Evolutionary conservation across 768 basidiomycete species (phyloP), one percentile per base, ranked within the genome.

Genomic region (Podaxis sp.): DNA sequence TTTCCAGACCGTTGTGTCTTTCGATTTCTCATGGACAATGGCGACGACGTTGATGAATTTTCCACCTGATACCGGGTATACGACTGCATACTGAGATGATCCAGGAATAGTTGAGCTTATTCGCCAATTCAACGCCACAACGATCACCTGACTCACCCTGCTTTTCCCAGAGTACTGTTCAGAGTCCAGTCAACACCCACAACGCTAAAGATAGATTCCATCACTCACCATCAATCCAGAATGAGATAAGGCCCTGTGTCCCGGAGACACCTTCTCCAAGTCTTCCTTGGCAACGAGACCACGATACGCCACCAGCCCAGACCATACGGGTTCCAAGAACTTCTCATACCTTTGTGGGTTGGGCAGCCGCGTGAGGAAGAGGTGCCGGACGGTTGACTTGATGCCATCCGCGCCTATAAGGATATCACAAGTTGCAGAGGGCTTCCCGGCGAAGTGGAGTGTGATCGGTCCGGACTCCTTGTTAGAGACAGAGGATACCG

Each of bases 61-160:
- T 17, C 81, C 82, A 42, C 75, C 72, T 2, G 82, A 77, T 15
- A 85, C 78, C 0, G 83, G 77, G 69, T 85, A 85, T 1, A 72
- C 73, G 7, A 84, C 71, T 19, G 82, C 59, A 67, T 80, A 76
- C 84, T 85, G 49, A 9, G 28, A 28, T 28, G 15, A 51, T n/a
- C 19, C 9, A 11, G 26, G 26, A 12, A 22, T 30, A 39, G 5
- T 17, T 39, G n/a, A 26, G 3, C 36, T 38, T 30, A 39, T 46
- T 26, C 15, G 7, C 44, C 19, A 15, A 33, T n/a, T 8, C 24
- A 44, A 22, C 24, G 4, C 13, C 12, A 30, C 15, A 40, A 38
- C 52, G 19, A 39, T 24, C 38, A 28, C 3, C 1, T 0, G 42
- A 53, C 63, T 51, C 26, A 74, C 76, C 67, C 72, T 73, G 19